Evolutionary conservation across 441 rosid genomes (phyloP).

Genomic region (Eutrema salsugineum): DNA sequence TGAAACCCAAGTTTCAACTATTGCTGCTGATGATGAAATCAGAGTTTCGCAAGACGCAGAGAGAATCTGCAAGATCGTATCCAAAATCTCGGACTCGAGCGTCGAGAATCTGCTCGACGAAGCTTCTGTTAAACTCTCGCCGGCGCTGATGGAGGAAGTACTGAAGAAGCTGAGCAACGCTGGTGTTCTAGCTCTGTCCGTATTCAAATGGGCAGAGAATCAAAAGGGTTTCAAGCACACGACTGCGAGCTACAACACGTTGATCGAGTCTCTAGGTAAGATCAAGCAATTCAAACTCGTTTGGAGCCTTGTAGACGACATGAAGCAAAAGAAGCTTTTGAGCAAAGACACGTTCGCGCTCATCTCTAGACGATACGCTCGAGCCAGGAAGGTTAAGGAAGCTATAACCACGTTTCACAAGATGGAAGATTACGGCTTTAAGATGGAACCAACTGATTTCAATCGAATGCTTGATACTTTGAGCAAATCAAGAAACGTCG

Average conservation of each 20-base stretch:
- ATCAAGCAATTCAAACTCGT: conserved; percentile 69
- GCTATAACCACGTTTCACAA: conserved; percentile 63
- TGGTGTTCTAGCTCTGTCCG: conserved; percentile 62
- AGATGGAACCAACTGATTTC: conserved; percentile 50
- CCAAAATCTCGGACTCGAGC: conserved; percentile 29
- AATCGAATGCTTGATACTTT: conserved; percentile 65
- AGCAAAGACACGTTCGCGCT: conserved; percentile 68
- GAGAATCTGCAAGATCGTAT: conserved; percentile 48
- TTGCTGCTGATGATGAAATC: neutral
- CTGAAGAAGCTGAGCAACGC: conserved; percentile 74
- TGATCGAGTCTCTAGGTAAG: conserved; percentile 80
- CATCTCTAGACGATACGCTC: conserved; percentile 68
- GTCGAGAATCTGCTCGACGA: conserved; percentile 34
- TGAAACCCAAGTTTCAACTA: conserved; percentile 10
- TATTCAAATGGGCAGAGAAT: conserved; percentile 80
- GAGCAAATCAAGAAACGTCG: conserved; percentile 67
- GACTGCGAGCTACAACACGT: conserved; percentile 61
- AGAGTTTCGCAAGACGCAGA: conserved; percentile 42
- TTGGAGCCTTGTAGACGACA: conserved; percentile 65
- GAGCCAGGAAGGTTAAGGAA: conserved; percentile 67
- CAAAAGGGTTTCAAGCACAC: conserved; percentile 50
- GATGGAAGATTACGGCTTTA: conserved; percentile 70
- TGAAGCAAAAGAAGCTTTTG: conserved; percentile 55
- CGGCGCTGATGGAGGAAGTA: conserved; percentile 49
- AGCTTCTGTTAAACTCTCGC: conserved; percentile 46